These are phyloP conservation scores for Mrakia hoshinonis DNA, from an alignment of 768 basidiomycete species.

Conservation along the genomic window DNA sequence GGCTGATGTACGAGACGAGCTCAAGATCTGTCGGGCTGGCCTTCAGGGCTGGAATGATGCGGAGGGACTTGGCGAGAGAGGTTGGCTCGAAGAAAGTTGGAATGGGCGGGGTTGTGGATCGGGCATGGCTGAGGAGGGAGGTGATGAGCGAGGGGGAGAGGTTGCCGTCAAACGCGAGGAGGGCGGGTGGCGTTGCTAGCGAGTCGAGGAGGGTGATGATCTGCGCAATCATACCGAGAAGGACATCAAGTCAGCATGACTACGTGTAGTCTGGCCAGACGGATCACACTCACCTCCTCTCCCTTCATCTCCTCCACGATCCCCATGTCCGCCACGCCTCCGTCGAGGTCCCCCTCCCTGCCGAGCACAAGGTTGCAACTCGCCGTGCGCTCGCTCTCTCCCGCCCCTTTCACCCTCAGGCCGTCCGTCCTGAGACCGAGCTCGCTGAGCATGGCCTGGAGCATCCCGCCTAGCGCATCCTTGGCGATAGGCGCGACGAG, in stretches of 20 bases:
- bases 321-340: slow-evolving; percentile 90
- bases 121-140: slow-evolving; percentile 50
- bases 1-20: slow-evolving; percentile 61
- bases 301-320: slow-evolving; percentile 47
- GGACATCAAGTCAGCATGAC: neutral
- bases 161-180: slow-evolving; percentile 73
- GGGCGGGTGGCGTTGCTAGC: slow-evolving; percentile 42
- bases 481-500: slow-evolving; percentile 66
- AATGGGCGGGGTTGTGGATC: neutral
- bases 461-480: slow-evolving; percentile 65
- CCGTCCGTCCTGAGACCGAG: slow-evolving; percentile 80
- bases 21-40: slow-evolving; percentile 16
- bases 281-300: slow-evolving; percentile 48
- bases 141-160: slow-evolving; percentile 51
- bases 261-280: no score
- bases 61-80: slow-evolving; percentile 67
- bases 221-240: neutral
- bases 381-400: slow-evolving; percentile 51
- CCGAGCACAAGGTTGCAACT: slow-evolving; percentile 83
- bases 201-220: neutral
- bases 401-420: slow-evolving; percentile 42
- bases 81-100: slow-evolving; percentile 89
- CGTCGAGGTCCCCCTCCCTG: slow-evolving; percentile 56
- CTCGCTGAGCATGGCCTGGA: slow-evolving; percentile 51
- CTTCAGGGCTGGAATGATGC: slow-evolving; percentile 54